A percentile compares a stretch with the other conserved stretches of the same genome.
phyloP scores from a whole-genome alignment of 176 grass and related monocot genomes.

The Urochloa ruziziensis region DNA sequence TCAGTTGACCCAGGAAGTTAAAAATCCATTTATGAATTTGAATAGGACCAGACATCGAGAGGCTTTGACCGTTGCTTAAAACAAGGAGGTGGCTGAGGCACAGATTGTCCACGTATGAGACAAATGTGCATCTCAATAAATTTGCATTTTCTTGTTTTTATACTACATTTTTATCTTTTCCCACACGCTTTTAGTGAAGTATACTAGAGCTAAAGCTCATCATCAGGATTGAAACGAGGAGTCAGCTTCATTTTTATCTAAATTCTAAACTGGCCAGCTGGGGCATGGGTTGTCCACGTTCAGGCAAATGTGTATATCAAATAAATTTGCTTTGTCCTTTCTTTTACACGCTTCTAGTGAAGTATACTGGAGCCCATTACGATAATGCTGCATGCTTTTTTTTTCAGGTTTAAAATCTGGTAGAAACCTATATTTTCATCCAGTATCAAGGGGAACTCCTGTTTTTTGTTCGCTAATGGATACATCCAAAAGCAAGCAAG shows the following conservation, averaged over 20 bases:
- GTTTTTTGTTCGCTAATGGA: slow-evolving; percentile 20
- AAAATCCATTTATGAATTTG: not conserved
- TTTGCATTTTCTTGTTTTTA: not conserved
- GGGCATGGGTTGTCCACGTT: no score
- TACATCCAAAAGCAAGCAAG: slow-evolving; percentile 35
- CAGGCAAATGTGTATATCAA: no score
- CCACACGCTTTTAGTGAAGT: not conserved
- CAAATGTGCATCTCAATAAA: not conserved
- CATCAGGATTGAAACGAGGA: no score
- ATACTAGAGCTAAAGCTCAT: no score
- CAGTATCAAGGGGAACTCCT: not conserved
- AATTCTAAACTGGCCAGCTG: no score
- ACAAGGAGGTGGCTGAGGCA: not conserved
- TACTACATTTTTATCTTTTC: no score
- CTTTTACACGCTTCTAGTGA: no score
- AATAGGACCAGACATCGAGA: not conserved
- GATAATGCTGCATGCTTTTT: not conserved
- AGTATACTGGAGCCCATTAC: not conserved
- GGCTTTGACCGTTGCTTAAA: not conserved
- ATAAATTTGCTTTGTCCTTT: no score
- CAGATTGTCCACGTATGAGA: not conserved
- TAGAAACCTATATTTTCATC: not conserved
- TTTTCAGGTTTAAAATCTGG: slow-evolving; percentile 1
- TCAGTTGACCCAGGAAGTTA: not conserved
- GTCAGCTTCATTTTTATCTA: no score